Base-by-base conservation (phyloP, 257 asterid species). In the Jacaranda copaia region DNA sequence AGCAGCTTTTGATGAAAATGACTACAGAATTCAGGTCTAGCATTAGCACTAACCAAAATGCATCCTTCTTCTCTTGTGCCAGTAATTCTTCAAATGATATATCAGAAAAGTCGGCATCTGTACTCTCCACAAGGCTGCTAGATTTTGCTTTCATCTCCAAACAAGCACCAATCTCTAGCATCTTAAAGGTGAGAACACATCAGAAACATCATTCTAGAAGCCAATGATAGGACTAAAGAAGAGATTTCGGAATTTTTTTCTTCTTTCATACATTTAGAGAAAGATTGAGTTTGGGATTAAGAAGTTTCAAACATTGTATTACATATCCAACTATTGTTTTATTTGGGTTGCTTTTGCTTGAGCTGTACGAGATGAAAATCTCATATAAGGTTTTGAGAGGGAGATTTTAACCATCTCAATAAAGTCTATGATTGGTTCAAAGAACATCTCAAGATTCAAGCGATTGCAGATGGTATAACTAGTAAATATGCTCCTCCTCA, bases 61-160 rank as follows among this genome's bases (percentile, higher is more conserved):
- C 77, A 61, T 90, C 96, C 85, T 93, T 92, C 87, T 93, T 93
- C 72, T 93, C 98, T 67, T 82, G 94, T 20, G 87, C 97, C 70
- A 93, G 80, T 39, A 93, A 78, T 82, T 92, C 98, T 78, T 93
- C 98, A 11, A 93, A 93, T 0, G 97, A 90, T 81, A 92, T 90
- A 64, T 93, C 94, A 20, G 84, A 56, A 57, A 77, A 77, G 6
- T 84, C 96, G 6, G 78, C 53, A 48, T 90, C 92, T 52, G 73
- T 52, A 73, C 73, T 82, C 80, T 91, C 91, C 40, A 64, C 82
- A 36, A 78, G 81, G 74, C 59, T 74, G 42, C 40, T 60, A 5
- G 88, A 77, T 74, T 89, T 85, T 15, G 75, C 90, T 82, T 88
- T 66, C 87, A 56, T 78, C 81, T 89, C 96, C 88, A 86, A 80